Percentiles rank a stretch among this genome's conserved stretches.
Conservation (phyloP, 2,329 filamentous ascomycete genomes). For the Claviceps sorghi region DNA sequence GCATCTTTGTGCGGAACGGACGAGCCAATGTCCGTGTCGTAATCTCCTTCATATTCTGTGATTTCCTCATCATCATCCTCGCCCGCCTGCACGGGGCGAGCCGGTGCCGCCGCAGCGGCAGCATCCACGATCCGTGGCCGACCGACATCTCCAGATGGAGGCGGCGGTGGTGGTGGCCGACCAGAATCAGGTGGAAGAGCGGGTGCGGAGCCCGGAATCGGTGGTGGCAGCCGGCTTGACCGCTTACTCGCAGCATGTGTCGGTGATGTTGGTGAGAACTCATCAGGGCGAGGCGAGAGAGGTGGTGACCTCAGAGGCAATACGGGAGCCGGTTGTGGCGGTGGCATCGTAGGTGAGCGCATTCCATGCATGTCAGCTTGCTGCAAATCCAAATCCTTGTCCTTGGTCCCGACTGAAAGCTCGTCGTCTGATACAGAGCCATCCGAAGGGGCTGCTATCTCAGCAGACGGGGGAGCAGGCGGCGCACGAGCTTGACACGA, state of each 20-base stretch:
- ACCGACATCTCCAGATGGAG: constrained; percentile 28
- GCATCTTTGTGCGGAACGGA: constrained; percentile 89
- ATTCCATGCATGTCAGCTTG: constrained; percentile 21
- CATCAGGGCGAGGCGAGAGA: constrained; percentile 22
- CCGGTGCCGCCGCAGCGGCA: constrained; percentile 26
- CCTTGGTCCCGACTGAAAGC: constrained; percentile 41
- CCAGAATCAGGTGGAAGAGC: constrained; percentile 33
- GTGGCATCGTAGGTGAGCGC: constrained; percentile 29
- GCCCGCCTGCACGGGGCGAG: constrained; percentile 28
- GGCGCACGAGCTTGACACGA: constrained; percentile 43
- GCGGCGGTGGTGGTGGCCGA: constrained; percentile 52
- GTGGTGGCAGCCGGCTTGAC: constrained; percentile 41
- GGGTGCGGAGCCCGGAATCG: constrained; percentile 43
- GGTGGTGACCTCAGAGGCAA: constrained; percentile 20
- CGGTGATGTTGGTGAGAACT: constrained; percentile 31
- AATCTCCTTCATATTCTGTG: constrained; percentile 93
- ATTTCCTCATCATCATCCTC: constrained; percentile 64
- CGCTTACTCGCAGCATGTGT: constrained; percentile 30
- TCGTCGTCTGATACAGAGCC: constrained; percentile 88
- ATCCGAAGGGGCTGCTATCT: constrained; percentile 50
- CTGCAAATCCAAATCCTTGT: constrained; percentile 19
- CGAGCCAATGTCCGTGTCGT: constrained; percentile 94
- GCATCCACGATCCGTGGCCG: constrained; percentile 46
- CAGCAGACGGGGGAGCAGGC: constrained; percentile 36
- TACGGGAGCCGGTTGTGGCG: constrained; percentile 19